Conservation (phyloP, 2,329 filamentous ascomycete species). For the Talaromyces amestolkiae region DNA sequence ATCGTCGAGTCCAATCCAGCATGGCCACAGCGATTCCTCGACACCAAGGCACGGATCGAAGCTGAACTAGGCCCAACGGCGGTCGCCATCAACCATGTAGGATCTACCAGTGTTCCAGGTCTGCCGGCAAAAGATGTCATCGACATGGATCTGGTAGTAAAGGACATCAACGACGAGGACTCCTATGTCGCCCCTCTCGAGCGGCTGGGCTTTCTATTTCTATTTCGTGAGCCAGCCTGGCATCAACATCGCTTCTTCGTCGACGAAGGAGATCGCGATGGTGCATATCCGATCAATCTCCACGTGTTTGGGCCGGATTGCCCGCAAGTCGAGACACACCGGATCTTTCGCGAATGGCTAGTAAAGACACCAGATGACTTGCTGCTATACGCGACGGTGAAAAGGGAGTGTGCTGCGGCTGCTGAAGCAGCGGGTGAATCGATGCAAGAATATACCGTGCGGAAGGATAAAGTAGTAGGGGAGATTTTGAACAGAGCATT, state of each 20-base stretch:
- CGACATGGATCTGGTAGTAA: slow-evolving; percentile 52
- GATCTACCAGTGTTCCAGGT: slow-evolving; percentile 52
- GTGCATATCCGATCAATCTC: slow-evolving; percentile 35
- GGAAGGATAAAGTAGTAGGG: slow-evolving; percentile 44
- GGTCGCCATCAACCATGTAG: slow-evolving; percentile 47
- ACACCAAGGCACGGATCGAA: slow-evolving; percentile 23
- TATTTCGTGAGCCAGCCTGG: slow-evolving; percentile 49
- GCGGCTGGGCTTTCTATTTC: slow-evolving; percentile 46
- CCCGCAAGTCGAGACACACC: slow-evolving; percentile 45
- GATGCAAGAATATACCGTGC: slow-evolving; percentile 41
- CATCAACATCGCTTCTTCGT: slow-evolving; percentile 51
- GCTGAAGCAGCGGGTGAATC: slow-evolving; percentile 32
- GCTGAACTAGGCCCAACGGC: slow-evolving; percentile 24
- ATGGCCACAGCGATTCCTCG: slow-evolving; percentile 25
- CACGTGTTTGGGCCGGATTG: slow-evolving; percentile 50
- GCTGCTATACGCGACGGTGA: slow-evolving; percentile 41
- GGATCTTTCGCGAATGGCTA: slow-evolving; percentile 49
- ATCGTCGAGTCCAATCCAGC: slow-evolving; percentile 27
- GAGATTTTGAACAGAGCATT: slow-evolving; percentile 42
- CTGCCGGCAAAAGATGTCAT: slow-evolving; percentile 54
- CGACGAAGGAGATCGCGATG: slow-evolving; percentile 19
- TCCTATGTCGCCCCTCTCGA: slow-evolving; percentile 48
- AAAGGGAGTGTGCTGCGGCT: slow-evolving; percentile 33
- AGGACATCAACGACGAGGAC: slow-evolving; percentile 41
- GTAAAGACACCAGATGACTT: slow-evolving; percentile 38